Percentiles rank a stretch among this genome's conserved stretches.
Conservation (phyloP, 1,139 yeast genomes). For the Petasospora fabianii region DNA sequence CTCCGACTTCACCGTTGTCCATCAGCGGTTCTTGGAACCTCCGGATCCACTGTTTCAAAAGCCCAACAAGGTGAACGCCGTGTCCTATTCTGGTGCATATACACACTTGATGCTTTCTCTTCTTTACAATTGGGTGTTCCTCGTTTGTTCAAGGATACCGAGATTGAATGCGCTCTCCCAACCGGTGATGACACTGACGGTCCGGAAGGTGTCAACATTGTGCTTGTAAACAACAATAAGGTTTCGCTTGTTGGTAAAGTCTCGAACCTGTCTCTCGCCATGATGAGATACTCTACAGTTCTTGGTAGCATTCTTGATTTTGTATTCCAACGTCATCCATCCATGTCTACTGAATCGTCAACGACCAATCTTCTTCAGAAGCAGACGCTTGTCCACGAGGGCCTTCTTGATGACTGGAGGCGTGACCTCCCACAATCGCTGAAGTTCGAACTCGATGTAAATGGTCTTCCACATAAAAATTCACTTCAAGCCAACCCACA, state of each 20-base stretch:
- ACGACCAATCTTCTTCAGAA: slow-evolving; percentile 37
- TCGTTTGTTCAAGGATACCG: slow-evolving; percentile 70
- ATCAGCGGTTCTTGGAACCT: slow-evolving; percentile 65
- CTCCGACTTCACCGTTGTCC: slow-evolving; percentile 84
- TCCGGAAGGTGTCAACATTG: slow-evolving; percentile 49
- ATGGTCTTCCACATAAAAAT: slow-evolving; percentile 49
- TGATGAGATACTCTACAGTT: slow-evolving; percentile 69
- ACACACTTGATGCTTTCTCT: slow-evolving; percentile 71
- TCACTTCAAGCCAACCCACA: slow-evolving; percentile 41
- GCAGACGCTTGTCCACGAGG: slow-evolving; percentile 49
- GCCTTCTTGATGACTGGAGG: slow-evolving; percentile 76
- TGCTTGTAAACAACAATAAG: slow-evolving; percentile 54
- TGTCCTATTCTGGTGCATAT: slow-evolving; percentile 80
- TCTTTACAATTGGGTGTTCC: slow-evolving; percentile 82
- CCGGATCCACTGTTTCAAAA: slow-evolving; percentile 52
- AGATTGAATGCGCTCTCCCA: slow-evolving; percentile 84
- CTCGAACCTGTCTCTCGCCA: slow-evolving; percentile 54
- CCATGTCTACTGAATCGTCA: slow-evolving; percentile 21
- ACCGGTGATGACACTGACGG: slow-evolving; percentile 52
- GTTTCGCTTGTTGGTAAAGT: slow-evolving; percentile 69
- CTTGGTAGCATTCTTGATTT: slow-evolving; percentile 72
- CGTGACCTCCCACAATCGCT: slow-evolving; percentile 61
- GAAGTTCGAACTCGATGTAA: slow-evolving; percentile 62
- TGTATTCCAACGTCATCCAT: slow-evolving; percentile 47
- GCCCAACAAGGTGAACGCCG: slow-evolving; percentile 80